Conservation (phyloP, 805 yeast genomes). For the Hemisphaericaspora nanyangensis region DNA sequence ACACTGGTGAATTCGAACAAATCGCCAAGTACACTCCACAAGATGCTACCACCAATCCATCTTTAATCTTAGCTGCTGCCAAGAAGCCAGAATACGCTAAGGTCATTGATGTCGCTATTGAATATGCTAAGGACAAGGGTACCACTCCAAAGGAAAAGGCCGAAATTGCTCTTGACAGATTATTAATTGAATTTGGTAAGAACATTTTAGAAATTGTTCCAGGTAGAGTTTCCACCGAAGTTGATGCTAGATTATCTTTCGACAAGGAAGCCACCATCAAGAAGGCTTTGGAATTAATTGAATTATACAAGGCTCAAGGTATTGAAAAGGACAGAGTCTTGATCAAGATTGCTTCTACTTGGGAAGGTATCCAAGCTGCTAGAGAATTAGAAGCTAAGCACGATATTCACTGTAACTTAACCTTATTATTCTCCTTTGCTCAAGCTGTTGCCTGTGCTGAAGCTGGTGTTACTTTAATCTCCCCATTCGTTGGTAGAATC, state of each 20-base stretch:
- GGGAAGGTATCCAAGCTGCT: conserved; percentile 99
- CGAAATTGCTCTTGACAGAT: conserved; percentile 79
- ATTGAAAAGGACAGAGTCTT: conserved; percentile 85
- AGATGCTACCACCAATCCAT: conserved; percentile 99
- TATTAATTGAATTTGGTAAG: conserved; percentile 93
- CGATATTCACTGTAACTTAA: conserved; percentile 91
- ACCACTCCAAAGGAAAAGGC: conserved; percentile 64
- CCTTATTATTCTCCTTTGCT: conserved; percentile 87
- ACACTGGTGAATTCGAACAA: conserved; percentile 97
- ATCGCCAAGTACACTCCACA: conserved; percentile 98
- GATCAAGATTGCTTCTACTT: conserved; percentile 96
- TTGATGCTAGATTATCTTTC: conserved; percentile 96
- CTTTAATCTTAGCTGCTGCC: conserved; percentile 93
- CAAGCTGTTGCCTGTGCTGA: conserved; percentile 99
- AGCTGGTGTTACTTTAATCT: conserved; percentile 91
- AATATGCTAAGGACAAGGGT: conserved; percentile 63
- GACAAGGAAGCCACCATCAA: conserved; percentile 90
- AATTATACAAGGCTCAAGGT: conserved; percentile 80
- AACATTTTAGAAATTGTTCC: conserved; percentile 93
- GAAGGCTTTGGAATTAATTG: conserved; percentile 90
- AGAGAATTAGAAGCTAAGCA: conserved; percentile 87
- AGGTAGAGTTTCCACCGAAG: conserved; percentile 99
- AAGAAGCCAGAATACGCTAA: conserved; percentile 85
- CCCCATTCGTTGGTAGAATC: conserved; percentile 99
- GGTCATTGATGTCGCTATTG: conserved; percentile 87